Evolutionary conservation across 164 flowering plant genomes (phyloP).

Genomic region (Stephania yunnanensis): DNA sequence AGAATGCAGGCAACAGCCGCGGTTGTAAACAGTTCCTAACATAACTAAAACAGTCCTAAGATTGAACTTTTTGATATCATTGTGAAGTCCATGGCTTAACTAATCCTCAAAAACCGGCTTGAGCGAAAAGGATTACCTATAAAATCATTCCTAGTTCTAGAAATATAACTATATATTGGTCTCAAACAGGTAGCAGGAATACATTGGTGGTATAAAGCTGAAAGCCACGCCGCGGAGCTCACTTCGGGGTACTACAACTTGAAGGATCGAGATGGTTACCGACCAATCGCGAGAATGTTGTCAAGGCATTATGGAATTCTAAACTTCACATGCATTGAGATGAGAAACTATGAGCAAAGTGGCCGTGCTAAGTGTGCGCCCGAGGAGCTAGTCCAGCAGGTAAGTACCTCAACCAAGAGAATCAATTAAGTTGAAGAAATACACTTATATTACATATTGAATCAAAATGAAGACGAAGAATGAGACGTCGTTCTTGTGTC

Average conservation of each 20-base stretch:
- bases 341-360: conserved; percentile 64
- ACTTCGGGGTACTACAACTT: conserved; percentile 76
- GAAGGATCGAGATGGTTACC: conserved; percentile 69
- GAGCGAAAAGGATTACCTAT: no score
- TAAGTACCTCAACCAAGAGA: conserved; percentile 16
- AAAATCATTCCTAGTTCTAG: no score
- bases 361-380: conserved; percentile 57
- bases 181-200: conserved; percentile 66
- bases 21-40: no score
- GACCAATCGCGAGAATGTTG: conserved; percentile 76
- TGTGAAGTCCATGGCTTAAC: no score
- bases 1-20: no score
- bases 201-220: conserved; percentile 79
- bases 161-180: background rate
- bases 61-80: no score
- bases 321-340: conserved; percentile 86
- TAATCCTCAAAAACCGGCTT: no score
- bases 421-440: background rate
- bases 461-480: background rate
- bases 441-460: background rate
- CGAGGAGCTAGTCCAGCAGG: conserved; percentile 86
- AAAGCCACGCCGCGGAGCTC: conserved; percentile 74
- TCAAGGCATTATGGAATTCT: conserved; percentile 58
- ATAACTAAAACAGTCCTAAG: no score
- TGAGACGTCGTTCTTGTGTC: background rate